Base-by-base conservation (phyloP, 2,329 filamentous ascomycete genomes). In the Pestalotiopsis sp. region DNA sequence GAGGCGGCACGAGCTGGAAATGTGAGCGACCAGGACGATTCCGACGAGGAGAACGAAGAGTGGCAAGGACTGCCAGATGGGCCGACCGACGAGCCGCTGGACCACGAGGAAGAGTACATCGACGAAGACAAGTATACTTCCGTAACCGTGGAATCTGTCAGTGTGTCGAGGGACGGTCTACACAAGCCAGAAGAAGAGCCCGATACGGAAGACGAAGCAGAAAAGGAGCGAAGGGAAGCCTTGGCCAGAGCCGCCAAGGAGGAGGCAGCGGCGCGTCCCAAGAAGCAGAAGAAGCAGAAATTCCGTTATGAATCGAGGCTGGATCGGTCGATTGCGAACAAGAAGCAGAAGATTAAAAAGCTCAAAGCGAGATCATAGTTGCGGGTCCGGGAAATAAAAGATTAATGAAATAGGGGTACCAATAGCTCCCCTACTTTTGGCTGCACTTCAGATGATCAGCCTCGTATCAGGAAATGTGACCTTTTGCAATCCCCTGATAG, bases 41-140 rank as follows among this genome's bases (percentile, higher is more conserved):
- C 61, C 4, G 62, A 62, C 23, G 80, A 82, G 73, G 74, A 79
- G 4, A 79, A 78, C 7, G 78, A 79, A 2, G 83, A 90, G 74
- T 94, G 91, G 90, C 85, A 85, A 65, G 93, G 92, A 0, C 85
- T 94, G 66, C 83, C 85, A 23, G 90, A 92, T 61, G 72, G 78
- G 45, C 81, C 82, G 13, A 58, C 39, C 6, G 75, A 72, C 58
- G 79, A 86, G 52, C 85, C 89, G 25, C 82, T 96, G 59, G 91
- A 97, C 77, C 90, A 94, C 74, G 93, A 97, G 78, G 94, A 95
- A 73, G 94, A 98, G 80, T 99, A 98, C 81, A 89, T 98, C 72
- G 96, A 99, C 79, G 96, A 98, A 79, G 95, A 98, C 80, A 93
- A 92, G 78, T 98, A 94, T 79, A 98, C 96, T 0, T 97, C 94